Evolutionary conservation across 2,329 filamentous ascomycete genomes (phyloP).

Genomic region (Thielaviopsis musarum): DNA sequence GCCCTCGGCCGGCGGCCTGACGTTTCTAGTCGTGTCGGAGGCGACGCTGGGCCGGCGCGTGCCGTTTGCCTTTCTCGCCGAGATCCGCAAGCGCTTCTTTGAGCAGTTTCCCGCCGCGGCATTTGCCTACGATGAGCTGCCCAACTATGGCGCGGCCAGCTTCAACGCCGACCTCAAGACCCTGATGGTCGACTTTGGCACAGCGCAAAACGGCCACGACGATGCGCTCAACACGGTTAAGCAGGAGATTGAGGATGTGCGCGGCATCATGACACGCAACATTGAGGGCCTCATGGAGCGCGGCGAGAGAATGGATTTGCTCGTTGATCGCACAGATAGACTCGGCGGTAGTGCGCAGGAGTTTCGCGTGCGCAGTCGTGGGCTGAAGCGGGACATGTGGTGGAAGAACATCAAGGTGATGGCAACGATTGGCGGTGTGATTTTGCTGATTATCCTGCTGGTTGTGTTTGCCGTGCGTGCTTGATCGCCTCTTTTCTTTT

Average conservation of each 20-base stretch:
- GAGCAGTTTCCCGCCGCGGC: constrained; percentile 43
- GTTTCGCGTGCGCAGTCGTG: constrained; percentile 74
- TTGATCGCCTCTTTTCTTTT: not conserved
- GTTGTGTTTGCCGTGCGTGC: constrained; percentile 29
- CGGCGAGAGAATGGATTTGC: constrained; percentile 79
- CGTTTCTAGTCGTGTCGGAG: constrained; percentile 80
- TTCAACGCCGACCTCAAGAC: constrained; percentile 68
- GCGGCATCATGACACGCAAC: constrained; percentile 89
- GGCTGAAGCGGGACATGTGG: constrained; percentile 90
- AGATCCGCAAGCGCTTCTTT: constrained; percentile 80
- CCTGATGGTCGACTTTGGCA: constrained; percentile 73
- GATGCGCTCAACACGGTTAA: constrained; percentile 75
- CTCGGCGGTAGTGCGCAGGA: constrained; percentile 77
- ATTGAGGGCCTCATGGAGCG: constrained; percentile 80
- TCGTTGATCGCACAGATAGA: constrained; percentile 93
- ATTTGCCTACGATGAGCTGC: constrained; percentile 61
- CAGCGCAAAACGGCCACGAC: constrained; percentile 54
- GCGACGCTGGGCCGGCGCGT: constrained; percentile 69
- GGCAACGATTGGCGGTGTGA: constrained; percentile 34
- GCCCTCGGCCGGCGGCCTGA: constrained; percentile 61
- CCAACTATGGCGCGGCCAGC: constrained; percentile 74
- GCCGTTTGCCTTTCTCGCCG: constrained; percentile 81
- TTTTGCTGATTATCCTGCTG: constrained; percentile 49
- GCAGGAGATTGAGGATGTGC: constrained; percentile 79
- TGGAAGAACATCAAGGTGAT: constrained; percentile 98